Base-by-base conservation (phyloP, 2,329 filamentous ascomycete genomes). In the Orbilia brochopaga region DNA sequence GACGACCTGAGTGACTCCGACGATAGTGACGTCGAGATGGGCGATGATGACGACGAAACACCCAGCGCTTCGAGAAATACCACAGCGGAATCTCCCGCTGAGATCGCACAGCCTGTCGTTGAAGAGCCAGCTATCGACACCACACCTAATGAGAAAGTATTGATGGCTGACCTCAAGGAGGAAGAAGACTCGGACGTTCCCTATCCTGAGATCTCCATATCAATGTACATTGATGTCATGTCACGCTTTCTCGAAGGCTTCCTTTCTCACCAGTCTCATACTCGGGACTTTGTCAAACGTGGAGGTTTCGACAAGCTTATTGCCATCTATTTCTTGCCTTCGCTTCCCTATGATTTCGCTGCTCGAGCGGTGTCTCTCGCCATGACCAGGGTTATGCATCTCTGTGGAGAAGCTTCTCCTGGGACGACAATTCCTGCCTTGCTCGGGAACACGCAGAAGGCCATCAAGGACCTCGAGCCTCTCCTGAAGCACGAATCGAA, bases 251-350 rank as follows among this genome's bases (percentile, higher is more conserved):
- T 99, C 51, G 82, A 83, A 42, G 86, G 89, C 0, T 93, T 94
- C 78, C 86, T 94, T 69, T 85, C 86, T 73, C 96, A 95, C 77
- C 83, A 85, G 64, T 83, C 83, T 35, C 84, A 95, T 76, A 92
- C 90, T 79, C 81, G 83, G 17, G 84, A 85, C 23, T 93, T 97
- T 77, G 87, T 94, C 73, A 86, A 90, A 61, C 85, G 85, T 55
- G 91, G 92, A 65, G 94, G 91, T 5, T 87, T 93, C 23, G 91
- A 97, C 78, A 83, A 89, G 56, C 83, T 97, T 19, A 83, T 99
- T 60, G 91, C 97, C 77, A 86, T 97, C 62, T 89, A 89, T 44
- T 90, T 90, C 60, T 86, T 92, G 30, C 89, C 91, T 3, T 92
- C 91, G 78, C 83, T 97, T 52, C 87, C 91, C 0, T 87, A 87